phyloP scores from a whole-genome alignment of 345 rosid species.

The Angophora floribunda region DNA sequence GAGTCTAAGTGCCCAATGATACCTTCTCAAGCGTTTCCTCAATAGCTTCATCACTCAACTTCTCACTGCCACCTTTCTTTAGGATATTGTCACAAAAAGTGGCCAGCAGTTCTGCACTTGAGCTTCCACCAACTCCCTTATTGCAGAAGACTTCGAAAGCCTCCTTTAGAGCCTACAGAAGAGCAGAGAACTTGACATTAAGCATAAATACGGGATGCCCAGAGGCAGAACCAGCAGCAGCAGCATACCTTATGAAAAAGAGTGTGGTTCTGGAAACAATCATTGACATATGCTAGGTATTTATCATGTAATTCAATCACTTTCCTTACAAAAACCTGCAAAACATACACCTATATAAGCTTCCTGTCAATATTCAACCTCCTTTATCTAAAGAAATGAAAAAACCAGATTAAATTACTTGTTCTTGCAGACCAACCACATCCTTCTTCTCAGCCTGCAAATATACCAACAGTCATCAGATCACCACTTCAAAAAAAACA shows the following conservation, averaged over 20 bases:
- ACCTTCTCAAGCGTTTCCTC: constrained; percentile 77
- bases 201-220: not conserved
- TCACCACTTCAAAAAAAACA: not conserved
- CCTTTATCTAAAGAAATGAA: not conserved
- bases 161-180: constrained; percentile 50
- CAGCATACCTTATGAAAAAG: constrained; percentile 61
- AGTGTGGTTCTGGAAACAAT: constrained; percentile 54
- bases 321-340: constrained; percentile 57
- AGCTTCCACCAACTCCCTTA: constrained; percentile 53
- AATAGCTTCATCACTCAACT: constrained; percentile 63
- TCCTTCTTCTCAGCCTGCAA: constrained; percentile 22
- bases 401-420: constrained; percentile 15
- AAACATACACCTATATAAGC: not conserved
- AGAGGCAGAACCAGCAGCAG: not conserved
- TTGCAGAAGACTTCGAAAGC: constrained; percentile 70
- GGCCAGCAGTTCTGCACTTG: constrained; percentile 60
- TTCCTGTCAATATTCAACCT: constrained; percentile 1
- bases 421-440: constrained; percentile 34
- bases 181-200: not conserved
- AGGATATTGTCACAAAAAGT: constrained; percentile 62
- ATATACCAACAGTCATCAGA: not conserved
- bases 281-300: constrained; percentile 43
- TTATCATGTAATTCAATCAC: constrained; percentile 69
- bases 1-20: not conserved
- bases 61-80: constrained; percentile 67